Base-by-base conservation (phyloP, 495 filamentous ascomycete genomes). In the Penicillium angulare region DNA sequence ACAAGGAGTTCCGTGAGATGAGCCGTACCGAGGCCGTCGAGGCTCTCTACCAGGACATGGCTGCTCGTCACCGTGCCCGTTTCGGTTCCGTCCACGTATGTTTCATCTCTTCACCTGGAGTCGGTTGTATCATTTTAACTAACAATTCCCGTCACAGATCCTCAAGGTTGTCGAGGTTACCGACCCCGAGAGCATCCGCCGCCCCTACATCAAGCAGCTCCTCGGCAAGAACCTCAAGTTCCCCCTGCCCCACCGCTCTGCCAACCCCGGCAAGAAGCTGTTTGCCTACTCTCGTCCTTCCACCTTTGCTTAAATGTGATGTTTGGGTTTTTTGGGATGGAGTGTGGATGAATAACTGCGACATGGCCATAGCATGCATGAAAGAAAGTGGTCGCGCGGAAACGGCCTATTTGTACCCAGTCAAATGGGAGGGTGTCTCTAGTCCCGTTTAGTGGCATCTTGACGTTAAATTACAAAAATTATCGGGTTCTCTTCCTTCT, bases 1-100 rank as follows among this genome's bases (percentile, higher is more conserved):
- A 98, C 89, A 97, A 97, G 83, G 93, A 98, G 83, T 97, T 97
- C 85, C 88, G 93, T 71, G 93, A 97, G 84, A 88, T 96, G 81
- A 91, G 88, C 68, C 84, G 93, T 73, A 87, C 85, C 56, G 92
- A 90, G 53, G 93, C 93, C 55, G 93, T 98, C 55, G 89, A 97
- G 78, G 80, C 91, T 59, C 85, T 98, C 72, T 98, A 98, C 84
- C 89, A 95, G 79, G 93, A 98, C 76, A 97, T 98, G 95, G 88
- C 93, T 66, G 92, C 95, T 72, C 88, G 95, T 67, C 93, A 98
- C 81, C 89, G 93, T 74, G 85, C 93, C 63, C 89, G 93, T 61
- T 98, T 97, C 82, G 84, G 95, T 74, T 96, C 90, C 49, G 88
- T 98, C 72, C 89, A 95, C 84, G 92, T 97, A 89, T 46, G 91